These are phyloP conservation scores for Alternaria gansuensis DNA, from an alignment of 2,329 filamentous ascomycete species.

Conservation along the genomic window DNA sequence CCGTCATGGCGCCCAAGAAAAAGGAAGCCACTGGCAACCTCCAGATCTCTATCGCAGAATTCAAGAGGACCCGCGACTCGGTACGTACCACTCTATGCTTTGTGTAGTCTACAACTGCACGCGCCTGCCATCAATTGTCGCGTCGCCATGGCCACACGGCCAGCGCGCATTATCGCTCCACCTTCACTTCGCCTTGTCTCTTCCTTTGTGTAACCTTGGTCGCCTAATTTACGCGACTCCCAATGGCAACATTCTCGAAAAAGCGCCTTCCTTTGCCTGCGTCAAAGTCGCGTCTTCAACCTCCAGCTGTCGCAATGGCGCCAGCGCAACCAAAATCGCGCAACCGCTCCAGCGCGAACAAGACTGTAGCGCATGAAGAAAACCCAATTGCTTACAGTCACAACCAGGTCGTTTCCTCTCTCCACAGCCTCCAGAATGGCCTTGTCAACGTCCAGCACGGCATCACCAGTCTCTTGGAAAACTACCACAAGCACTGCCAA, in stretches of 20 bases:
- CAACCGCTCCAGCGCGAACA: conserved; percentile 15
- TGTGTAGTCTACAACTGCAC: conserved; percentile 23
- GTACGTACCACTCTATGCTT: conserved; percentile 64
- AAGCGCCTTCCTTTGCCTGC: conserved; percentile 18
- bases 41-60: conserved; percentile 73
- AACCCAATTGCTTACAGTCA: conserved; percentile 18
- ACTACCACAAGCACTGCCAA: conserved; percentile 89
- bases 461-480: conserved; percentile 79
- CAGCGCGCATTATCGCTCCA: conserved; percentile 17
- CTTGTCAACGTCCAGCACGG: conserved; percentile 57
- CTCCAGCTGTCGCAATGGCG: conserved; percentile 11
- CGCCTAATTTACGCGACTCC: conserved; percentile 40
- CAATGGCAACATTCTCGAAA: conserved; percentile 16
- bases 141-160: conserved; percentile 19
- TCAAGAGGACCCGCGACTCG: conserved; percentile 80
- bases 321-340: conserved; percentile 28
- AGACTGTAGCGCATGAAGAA: neutral
- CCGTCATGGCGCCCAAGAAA: conserved; percentile 39
- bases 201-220: conserved; percentile 21
- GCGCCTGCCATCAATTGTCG: conserved; percentile 27
- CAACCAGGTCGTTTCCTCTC: conserved; percentile 74
- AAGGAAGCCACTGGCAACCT: conserved; percentile 51
- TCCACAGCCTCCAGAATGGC: conserved; percentile 76
- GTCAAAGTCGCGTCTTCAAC: conserved; percentile 3
- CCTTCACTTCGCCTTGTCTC: conserved; percentile 9